phyloP scores from a whole-genome alignment of 108 stramenopile genomes.

The Skeletonema menzelii region DNA sequence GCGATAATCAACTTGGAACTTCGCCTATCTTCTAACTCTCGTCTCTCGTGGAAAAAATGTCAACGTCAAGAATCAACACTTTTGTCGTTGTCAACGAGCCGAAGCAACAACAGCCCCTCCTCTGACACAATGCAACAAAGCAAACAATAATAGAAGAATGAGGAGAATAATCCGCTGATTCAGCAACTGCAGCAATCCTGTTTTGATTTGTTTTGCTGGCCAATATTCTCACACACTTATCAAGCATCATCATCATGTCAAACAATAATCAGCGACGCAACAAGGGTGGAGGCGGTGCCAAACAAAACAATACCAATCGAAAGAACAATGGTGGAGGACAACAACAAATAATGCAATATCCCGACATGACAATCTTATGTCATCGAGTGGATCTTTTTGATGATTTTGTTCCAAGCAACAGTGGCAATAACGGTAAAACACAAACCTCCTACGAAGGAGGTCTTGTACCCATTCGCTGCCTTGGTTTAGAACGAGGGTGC shows the following conservation, averaged over 20 bases:
- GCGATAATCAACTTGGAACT: no score
- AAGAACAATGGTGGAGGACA: not conserved
- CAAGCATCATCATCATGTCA: not conserved
- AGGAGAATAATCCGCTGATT: not conserved
- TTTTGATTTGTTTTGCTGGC: not conserved
- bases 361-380: conserved; percentile 43
- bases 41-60: no score
- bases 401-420: conserved; percentile 39
- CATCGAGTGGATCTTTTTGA: conserved; percentile 49
- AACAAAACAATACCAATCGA: not conserved
- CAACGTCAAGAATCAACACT: no score
- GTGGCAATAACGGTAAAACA: not conserved
- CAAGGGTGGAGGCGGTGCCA: not conserved
- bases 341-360: not conserved
- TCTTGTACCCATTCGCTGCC: conserved; percentile 30
- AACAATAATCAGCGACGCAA: conserved; percentile 3
- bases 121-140: not conserved
- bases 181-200: not conserved
- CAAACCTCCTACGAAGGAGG: not conserved
- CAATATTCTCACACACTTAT: not conserved
- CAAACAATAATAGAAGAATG: not conserved
- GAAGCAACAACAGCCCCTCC: not conserved
- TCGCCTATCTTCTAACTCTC: no score
- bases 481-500: conserved; percentile 31
- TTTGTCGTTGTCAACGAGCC: no score